Evolutionary conservation across 768 basidiomycete species (phyloP), one percentile per base, ranked within the genome.

Genomic region (Boletales sp.): DNA sequence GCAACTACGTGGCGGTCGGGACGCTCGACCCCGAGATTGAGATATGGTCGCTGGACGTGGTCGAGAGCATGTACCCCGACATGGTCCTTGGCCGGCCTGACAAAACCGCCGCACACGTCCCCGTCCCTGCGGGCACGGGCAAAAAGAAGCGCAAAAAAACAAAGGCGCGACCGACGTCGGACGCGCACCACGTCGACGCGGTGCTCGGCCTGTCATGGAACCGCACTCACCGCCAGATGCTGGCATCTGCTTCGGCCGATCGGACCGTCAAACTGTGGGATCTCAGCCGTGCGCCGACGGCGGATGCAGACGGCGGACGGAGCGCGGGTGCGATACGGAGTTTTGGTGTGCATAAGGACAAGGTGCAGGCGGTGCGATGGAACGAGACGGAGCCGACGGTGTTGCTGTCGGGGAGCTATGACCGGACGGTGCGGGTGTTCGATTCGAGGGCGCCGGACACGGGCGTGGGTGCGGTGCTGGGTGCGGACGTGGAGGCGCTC

Each of bases 221-320:
- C 63, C 84, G 77, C 49, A 73, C 77, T 3, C 91, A 95, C 61
- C 78, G 93, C n/a, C 91, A 94, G 60, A 74, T 98, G 42, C 77
- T 99, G 7, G 90, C 95, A 0, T 92, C 89, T 41, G 90, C 90
- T 4, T 91, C 88, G 47, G 95, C 96, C 2, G 96, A 99, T 71
- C 79, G 83, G 46, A 98, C 95, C 0, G 92, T 99, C 54, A 99
- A 99, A 70, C 72, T 99, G 25, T 99, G 95, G 96, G 96, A 99
- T 72, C 75, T 99, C 47, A 86, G 78, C 35, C 78, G 90, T 13
- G 78, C 83, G 46, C 80, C 83, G 5, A 75, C 74, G 12, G 70
- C 69, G 56, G 77, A 73, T 36, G 76, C 70, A 11, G 73, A 81
- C 46, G 62, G 74, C 57, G 72, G 72, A n/a, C 68, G 65, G 7